These are phyloP conservation scores for Rhynchospora pubera DNA, from an alignment of 176 grass and related monocot species.

Conservation along the genomic window DNA sequence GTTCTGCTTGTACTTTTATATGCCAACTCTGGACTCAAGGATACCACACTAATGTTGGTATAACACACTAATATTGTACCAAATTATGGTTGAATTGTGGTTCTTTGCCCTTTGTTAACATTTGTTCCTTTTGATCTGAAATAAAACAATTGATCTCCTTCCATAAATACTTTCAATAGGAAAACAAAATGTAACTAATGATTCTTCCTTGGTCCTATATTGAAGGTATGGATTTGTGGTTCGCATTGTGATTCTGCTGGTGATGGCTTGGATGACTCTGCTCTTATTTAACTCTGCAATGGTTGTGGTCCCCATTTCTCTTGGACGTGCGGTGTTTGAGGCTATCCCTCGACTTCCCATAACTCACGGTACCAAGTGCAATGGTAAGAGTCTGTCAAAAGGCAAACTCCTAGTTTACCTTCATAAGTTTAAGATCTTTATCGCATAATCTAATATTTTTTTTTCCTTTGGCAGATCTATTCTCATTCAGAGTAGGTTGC, in stretches of 20 bases:
- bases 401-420: not conserved
- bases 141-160: not conserved
- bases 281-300: constrained; percentile 88
- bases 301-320: constrained; percentile 84
- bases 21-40: not conserved
- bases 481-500: constrained; percentile 94
- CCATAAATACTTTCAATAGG: not conserved
- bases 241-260: constrained; percentile 73
- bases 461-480: constrained; percentile 44
- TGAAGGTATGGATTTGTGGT: constrained; percentile 89
- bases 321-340: constrained; percentile 83
- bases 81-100: not conserved
- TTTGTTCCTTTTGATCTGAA: not conserved
- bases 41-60: not conserved
- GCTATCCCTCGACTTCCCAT: constrained; percentile 82
- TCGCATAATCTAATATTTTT: not conserved
- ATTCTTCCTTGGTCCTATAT: constrained; percentile 13
- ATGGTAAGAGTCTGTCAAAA: constrained; percentile 58
- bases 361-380: constrained; percentile 94
- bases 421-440: not conserved
- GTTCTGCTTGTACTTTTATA: not conserved
- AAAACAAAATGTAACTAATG: not conserved
- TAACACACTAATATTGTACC: not conserved
- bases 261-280: constrained; percentile 92
- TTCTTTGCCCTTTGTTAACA: not conserved